A percentile compares a stretch with the other conserved stretches of the same genome.
Conservation (phyloP, 495 filamentous ascomycete species). For the Lophium mytilinum region DNA sequence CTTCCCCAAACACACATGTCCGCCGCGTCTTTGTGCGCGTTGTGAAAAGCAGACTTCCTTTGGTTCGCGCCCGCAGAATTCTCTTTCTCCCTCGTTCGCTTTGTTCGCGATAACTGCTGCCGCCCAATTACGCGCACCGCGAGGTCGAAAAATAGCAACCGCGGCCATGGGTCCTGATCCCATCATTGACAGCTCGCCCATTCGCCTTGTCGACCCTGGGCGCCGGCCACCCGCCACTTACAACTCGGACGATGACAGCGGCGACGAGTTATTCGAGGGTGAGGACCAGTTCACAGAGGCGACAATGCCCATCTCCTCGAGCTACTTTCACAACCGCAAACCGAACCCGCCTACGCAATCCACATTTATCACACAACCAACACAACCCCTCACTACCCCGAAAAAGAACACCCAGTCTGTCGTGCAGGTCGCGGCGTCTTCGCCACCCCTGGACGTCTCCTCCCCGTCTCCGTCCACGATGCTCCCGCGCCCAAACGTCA, state of each 20-base stretch:
- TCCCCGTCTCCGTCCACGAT: conserved; percentile 3
- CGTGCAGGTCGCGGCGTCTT: conserved; percentile 59
- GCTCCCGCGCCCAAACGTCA: conserved; percentile 1
- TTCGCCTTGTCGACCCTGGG: neutral
- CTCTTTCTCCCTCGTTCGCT: too few species aligned
- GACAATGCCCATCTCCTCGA: conserved; percentile 46
- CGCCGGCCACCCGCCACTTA: conserved; percentile 9
- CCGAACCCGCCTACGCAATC: conserved; percentile 36
- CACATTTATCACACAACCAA: conserved; percentile 54
- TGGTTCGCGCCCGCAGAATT: too few species aligned
- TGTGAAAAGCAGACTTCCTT: too few species aligned
- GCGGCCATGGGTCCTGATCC: conserved; percentile 7
- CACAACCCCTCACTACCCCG: conserved; percentile 51
- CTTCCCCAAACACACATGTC: too few species aligned
- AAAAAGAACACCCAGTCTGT: conserved; percentile 34
- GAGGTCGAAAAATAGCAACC: neutral
- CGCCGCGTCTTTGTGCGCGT: too few species aligned
- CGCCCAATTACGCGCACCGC: too few species aligned
- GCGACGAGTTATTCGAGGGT: conserved; percentile 45
- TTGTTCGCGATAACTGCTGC: too few species aligned
- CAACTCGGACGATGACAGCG: conserved; percentile 44
- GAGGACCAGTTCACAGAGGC: conserved; percentile 49
- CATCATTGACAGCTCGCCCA: conserved; percentile 10
- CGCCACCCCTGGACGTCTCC: conserved; percentile 36
- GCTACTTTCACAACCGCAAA: conserved; percentile 21